These are phyloP conservation scores for Paxillus involutus DNA, from an alignment of 768 basidiomycete species.

Conservation along the genomic window DNA sequence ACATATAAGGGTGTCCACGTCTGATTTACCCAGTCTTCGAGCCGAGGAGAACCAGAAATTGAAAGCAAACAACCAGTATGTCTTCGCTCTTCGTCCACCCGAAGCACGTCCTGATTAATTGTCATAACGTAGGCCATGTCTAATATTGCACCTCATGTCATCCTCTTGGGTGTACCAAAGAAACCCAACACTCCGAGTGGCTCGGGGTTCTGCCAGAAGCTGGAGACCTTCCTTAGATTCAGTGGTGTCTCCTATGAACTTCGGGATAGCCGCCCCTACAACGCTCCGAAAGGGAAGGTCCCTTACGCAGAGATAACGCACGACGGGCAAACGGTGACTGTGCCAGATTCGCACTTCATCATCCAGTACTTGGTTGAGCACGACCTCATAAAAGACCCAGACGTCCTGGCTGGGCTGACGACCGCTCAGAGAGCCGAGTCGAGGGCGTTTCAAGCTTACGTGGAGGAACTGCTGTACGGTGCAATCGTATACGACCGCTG, in stretches of 20 bases:
- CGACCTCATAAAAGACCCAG: constrained; percentile 26
- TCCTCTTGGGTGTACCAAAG: constrained; percentile 28
- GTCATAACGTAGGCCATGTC: constrained; percentile 11
- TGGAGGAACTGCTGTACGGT: constrained; percentile 31
- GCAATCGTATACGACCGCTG: constrained; percentile 32
- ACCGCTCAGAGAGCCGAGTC: constrained; percentile 30
- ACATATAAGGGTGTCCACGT: too few species aligned
- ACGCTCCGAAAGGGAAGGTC: constrained; percentile 33
- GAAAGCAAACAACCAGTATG: neutral
- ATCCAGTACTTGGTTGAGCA: constrained; percentile 29
- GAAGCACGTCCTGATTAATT: neutral
- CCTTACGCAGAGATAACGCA: constrained; percentile 32
- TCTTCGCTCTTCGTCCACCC: neutral
- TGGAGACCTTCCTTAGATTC: constrained; percentile 31
- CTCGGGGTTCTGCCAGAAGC: constrained; percentile 35
- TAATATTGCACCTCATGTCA: constrained; percentile 14
- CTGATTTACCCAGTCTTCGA: too few species aligned
- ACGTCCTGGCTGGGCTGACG: constrained; percentile 25
- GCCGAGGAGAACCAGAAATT: too few species aligned
- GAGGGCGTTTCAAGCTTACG: constrained; percentile 32
- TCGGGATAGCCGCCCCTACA: constrained; percentile 21
- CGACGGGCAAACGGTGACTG: constrained; percentile 14
- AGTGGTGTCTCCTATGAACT: constrained; percentile 27
- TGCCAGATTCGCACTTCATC: constrained; percentile 36
- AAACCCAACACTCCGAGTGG: constrained; percentile 16